phyloP scores from a whole-genome alignment of 768 basidiomycete genomes.

The Asterophora lycoperdoides region DNA sequence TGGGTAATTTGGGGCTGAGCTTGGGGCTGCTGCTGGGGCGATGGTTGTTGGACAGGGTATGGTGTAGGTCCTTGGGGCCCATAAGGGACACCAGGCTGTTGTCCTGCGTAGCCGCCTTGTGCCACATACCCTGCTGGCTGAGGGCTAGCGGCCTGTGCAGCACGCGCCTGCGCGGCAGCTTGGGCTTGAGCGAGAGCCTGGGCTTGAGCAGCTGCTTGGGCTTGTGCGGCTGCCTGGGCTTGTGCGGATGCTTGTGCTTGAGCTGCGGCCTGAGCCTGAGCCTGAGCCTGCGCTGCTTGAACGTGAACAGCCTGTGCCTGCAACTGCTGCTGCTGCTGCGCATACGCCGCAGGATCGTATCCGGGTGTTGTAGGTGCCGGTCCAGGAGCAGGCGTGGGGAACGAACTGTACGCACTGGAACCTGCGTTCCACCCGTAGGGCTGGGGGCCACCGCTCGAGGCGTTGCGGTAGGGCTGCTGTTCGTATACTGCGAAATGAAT shows the following conservation, averaged over 20 bases:
- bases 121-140: slow-evolving; percentile 21
- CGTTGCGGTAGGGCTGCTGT: slow-evolving; percentile 26
- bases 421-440: slow-evolving; percentile 53
- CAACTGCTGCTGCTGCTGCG: slow-evolving; percentile 16
- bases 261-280: slow-evolving; percentile 8
- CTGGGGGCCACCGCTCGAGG: slow-evolving; percentile 23
- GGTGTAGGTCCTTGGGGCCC: slow-evolving; percentile 37
- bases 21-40: slow-evolving; percentile 17
- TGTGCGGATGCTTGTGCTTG: slow-evolving; percentile 1
- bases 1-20: slow-evolving; percentile 16
- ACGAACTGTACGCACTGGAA: slow-evolving; percentile 31
- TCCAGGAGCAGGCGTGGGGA: slow-evolving; percentile 20
- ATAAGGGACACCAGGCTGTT: slow-evolving; percentile 32
- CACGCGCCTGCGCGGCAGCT: slow-evolving; percentile 15
- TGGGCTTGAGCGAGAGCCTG: slow-evolving; percentile 17
- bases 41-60: slow-evolving; percentile 30
- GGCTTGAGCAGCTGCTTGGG: slow-evolving; percentile 9
- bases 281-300: slow-evolving; percentile 6
- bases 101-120: slow-evolving; percentile 28
- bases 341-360: slow-evolving; percentile 21
- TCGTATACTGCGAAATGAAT: slow-evolving; percentile 47
- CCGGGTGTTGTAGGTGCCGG: slow-evolving; percentile 9
- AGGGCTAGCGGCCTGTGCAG: slow-evolving; percentile 7
- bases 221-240: slow-evolving; percentile 9
- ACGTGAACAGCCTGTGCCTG: slow-evolving; percentile 7